Percentiles rank a stretch among this genome's conserved stretches.
Evolutionary conservation across 1,284 basidiomycete species (phyloP).

Genomic region (Puccinia coronata): DNA sequence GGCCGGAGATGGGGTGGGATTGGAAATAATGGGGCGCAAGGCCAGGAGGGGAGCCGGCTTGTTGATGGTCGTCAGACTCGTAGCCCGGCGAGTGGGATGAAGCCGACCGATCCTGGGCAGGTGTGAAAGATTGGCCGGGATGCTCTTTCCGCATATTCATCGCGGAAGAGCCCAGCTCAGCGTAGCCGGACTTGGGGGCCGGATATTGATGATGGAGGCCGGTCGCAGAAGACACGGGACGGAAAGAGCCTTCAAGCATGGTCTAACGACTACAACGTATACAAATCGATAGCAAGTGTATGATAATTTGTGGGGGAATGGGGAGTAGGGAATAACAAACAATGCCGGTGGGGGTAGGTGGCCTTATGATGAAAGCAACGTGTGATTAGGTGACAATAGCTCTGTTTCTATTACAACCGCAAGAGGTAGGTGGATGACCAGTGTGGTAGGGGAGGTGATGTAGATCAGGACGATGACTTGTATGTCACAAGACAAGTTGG

Average conservation of each 20-base stretch:
- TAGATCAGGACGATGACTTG: neutral
- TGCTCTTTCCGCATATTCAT: slow-evolving; percentile 31
- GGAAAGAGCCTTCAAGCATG: slow-evolving; percentile 50
- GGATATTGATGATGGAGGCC: slow-evolving; percentile 18
- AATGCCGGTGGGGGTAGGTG: too few species aligned
- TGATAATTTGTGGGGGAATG: too few species aligned
- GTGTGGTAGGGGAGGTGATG: too few species aligned
- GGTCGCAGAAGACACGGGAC: slow-evolving; percentile 13
- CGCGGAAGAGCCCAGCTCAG: slow-evolving; percentile 6
- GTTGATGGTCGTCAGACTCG: slow-evolving; percentile 44
- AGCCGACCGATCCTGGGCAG: slow-evolving; percentile 18
- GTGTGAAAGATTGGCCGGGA: slow-evolving; percentile 31
- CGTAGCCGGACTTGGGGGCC: slow-evolving; percentile 4
- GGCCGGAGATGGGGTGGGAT: neutral
- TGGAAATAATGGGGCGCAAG: slow-evolving; percentile 12
- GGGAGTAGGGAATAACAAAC: neutral
- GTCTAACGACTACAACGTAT: neutral
- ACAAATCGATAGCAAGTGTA: too few species aligned
- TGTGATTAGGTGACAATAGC: too few species aligned
- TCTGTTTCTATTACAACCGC: too few species aligned
- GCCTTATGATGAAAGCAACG: too few species aligned
- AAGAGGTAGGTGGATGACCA: neutral
- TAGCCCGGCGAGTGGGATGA: slow-evolving; percentile 37
- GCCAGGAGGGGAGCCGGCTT: slow-evolving; percentile 3
- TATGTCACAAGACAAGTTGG: too few species aligned